These are phyloP conservation scores for Angomonas deanei DNA, from an alignment of 208 protist species.

Conservation along the genomic window DNA sequence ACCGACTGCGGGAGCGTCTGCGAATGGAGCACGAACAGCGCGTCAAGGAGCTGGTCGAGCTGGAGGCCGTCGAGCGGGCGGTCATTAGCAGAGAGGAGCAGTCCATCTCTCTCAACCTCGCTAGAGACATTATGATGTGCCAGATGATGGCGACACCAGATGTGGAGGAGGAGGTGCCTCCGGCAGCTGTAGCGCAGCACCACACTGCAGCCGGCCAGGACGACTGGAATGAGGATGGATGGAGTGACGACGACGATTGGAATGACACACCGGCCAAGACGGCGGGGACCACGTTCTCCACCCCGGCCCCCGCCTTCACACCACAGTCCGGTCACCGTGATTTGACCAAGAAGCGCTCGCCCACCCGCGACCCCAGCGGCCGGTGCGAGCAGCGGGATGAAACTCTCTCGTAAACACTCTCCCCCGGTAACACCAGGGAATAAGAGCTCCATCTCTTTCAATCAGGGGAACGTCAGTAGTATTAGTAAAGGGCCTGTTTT, in stretches of 20 bases:
- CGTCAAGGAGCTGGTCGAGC: not conserved
- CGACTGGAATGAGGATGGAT: conserved; percentile 11
- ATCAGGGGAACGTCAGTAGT: not conserved
- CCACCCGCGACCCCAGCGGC: conserved; percentile 2
- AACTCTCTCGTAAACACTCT: not conserved
- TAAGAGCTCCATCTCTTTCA: conserved; percentile 17
- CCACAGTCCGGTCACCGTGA: too few species aligned
- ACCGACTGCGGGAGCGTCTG: not conserved
- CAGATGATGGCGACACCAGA: conserved; percentile 13
- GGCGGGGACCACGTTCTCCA: conserved; percentile 4
- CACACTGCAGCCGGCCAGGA: not conserved
- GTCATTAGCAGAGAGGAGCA: conserved; percentile 20
- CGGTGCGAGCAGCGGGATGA: not conserved
- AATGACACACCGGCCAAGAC: conserved; percentile 36
- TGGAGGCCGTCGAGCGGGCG: conserved; percentile 17
- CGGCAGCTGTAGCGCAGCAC: not conserved
- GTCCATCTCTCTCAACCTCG: conserved; percentile 14
- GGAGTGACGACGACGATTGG: conserved; percentile 31
- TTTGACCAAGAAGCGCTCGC: not conserved
- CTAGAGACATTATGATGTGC: conserved; percentile 18
- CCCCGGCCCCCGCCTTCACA: not conserved
- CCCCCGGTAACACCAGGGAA: conserved; percentile 17
- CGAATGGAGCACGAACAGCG: conserved; percentile 1
- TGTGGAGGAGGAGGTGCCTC: not conserved
- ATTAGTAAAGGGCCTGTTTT: not conserved